Conservation (phyloP, 805 yeast genomes). For the Kazachstania africana region DNA sequence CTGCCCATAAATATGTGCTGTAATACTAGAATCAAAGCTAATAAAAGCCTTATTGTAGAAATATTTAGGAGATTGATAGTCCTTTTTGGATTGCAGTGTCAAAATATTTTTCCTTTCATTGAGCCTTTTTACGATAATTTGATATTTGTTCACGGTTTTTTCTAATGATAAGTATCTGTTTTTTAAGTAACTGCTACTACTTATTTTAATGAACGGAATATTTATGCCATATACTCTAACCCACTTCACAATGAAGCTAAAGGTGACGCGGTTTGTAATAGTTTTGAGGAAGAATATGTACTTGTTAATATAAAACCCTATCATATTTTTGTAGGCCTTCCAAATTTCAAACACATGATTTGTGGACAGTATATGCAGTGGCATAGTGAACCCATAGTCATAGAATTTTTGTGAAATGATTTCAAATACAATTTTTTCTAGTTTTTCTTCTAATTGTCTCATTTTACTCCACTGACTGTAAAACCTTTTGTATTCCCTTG, state of each 20-base stretch:
- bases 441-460: slow-evolving; percentile 15
- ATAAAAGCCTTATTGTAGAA: slow-evolving; percentile 41
- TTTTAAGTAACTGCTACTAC: neutral
- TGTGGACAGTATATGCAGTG: no score
- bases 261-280: neutral
- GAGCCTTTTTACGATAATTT: neutral
- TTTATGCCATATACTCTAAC: neutral
- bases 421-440: slow-evolving; percentile 32
- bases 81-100: neutral
- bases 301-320: neutral
- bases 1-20: slow-evolving; percentile 57
- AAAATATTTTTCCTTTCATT: slow-evolving; percentile 1
- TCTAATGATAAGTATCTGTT: slow-evolving; percentile 3
- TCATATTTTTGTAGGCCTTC: neutral
- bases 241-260: neutral
- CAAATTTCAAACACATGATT: no score
- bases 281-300: neutral
- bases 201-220: neutral
- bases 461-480: slow-evolving; percentile 24
- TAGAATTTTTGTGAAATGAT: slow-evolving; percentile 20
- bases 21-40: slow-evolving; percentile 42
- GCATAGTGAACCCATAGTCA: no score
- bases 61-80: neutral
- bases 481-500: slow-evolving; percentile 31
- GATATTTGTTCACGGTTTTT: slow-evolving; percentile 2